Percentiles rank a stretch among this genome's conserved stretches.
Conservation (phyloP, 441 rosid genomes). For the Brassica balearica region DNA sequence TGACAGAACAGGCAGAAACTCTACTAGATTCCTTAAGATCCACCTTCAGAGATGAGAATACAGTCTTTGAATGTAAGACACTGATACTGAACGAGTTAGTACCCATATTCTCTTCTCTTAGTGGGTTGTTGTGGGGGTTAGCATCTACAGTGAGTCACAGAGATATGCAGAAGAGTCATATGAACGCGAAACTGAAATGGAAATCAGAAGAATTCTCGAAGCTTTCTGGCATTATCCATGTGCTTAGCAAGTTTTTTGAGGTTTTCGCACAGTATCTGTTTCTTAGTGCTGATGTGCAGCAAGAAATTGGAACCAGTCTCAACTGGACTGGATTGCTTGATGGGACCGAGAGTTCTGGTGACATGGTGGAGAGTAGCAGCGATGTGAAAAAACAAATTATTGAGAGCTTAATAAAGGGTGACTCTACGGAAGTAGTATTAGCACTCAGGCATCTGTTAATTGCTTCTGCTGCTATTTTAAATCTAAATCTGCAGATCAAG, state of each 20-base stretch:
- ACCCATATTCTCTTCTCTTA: constrained; percentile 63
- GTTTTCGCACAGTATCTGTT: constrained; percentile 51
- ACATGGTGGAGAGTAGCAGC: constrained; percentile 43
- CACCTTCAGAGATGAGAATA: constrained; percentile 45
- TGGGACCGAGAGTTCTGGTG: constrained; percentile 41
- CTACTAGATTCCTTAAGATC: constrained; percentile 54
- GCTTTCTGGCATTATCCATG: constrained; percentile 46
- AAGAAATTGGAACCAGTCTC: constrained; percentile 44
- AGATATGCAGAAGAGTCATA: constrained; percentile 47
- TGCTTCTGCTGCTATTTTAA: constrained; percentile 74
- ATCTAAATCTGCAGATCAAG: constrained; percentile 60
- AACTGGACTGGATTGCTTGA: constrained; percentile 47
- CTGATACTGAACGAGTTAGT: constrained; percentile 57
- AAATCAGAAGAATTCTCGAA: constrained; percentile 52
- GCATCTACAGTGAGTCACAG: constrained; percentile 59
- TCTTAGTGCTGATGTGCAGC: constrained; percentile 49
- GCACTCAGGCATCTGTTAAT: constrained; percentile 77
- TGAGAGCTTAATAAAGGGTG: constrained; percentile 63
- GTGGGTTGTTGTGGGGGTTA: constrained; percentile 90
- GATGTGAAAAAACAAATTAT: constrained; percentile 50
- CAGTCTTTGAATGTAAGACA: constrained; percentile 45
- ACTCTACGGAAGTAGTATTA: constrained; percentile 60
- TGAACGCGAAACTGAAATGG: constrained; percentile 51
- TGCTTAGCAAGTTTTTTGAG: constrained; percentile 55
- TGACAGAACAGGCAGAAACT: constrained; percentile 64